These are phyloP conservation scores for Fusarium mexicanum DNA, from an alignment of 2,329 filamentous ascomycete genomes.

Conservation along the genomic window DNA sequence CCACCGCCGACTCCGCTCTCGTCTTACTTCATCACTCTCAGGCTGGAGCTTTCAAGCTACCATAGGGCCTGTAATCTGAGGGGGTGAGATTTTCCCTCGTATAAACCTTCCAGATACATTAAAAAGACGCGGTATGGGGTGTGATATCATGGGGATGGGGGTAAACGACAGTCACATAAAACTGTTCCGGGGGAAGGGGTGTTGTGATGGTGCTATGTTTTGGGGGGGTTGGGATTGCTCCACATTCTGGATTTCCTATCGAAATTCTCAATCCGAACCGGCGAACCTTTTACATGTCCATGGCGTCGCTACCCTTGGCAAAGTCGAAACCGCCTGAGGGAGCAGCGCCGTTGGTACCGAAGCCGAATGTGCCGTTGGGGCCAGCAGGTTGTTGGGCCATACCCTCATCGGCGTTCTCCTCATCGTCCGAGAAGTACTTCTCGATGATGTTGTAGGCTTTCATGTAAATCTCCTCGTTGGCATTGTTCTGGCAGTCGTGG, in stretches of 20 bases:
- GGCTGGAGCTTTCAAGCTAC: conserved; percentile 75
- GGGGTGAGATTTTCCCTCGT: conserved; percentile 42
- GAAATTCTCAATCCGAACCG: conserved; percentile 6
- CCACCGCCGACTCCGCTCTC: conserved; percentile 37
- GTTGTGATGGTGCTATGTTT: conserved; percentile 40
- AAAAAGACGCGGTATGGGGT: conserved; percentile 47
- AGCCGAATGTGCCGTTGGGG: conserved; percentile 79
- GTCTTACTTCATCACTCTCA: conserved; percentile 48
- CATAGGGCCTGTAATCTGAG: conserved; percentile 59
- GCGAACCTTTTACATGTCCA: conserved; percentile 66
- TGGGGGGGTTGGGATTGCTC: conserved; percentile 31
- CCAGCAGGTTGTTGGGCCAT: conserved; percentile 74
- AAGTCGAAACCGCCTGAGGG: conserved; percentile 94
- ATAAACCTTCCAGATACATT: conserved; percentile 52
- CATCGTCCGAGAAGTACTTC: conserved; percentile 99
- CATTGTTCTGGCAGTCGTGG: conserved; percentile 99
- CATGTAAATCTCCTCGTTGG: conserved; percentile 99
- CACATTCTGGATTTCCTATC: conserved; percentile 26
- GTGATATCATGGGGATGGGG: conserved; percentile 45
- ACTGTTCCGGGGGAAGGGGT: conserved; percentile 38
- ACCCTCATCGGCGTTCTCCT: conserved; percentile 87
- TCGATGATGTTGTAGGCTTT: conserved; percentile 99
- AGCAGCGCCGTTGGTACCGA: conserved; percentile 71
- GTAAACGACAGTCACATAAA: conserved; percentile 39
- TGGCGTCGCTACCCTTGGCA: conserved; percentile 73